Percentiles rank a stretch among this genome's conserved stretches.
Conservation (phyloP, 176 grass and related monocot genomes). For the Eremochloa ophiuroides region DNA sequence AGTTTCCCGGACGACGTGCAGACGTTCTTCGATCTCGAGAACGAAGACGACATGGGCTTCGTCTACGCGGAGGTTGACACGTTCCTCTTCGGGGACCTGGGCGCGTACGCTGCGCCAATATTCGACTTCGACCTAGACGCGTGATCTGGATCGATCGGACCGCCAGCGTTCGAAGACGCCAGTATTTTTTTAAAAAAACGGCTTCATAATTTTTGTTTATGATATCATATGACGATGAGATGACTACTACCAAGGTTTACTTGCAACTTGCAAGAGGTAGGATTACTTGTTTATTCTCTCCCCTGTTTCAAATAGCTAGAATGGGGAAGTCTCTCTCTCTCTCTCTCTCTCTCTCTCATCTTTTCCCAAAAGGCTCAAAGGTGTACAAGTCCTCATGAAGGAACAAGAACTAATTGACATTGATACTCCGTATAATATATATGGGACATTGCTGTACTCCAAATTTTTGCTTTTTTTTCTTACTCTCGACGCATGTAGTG, state of each 20-base stretch:
- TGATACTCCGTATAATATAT: not conserved
- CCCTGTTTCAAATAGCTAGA: not conserved
- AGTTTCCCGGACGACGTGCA: slow-evolving; percentile 77
- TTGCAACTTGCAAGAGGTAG: not conserved
- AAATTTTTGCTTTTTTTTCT: no score
- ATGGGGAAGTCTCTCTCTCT: not conserved
- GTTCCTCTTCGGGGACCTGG: slow-evolving; percentile 53
- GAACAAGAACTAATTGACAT: not conserved
- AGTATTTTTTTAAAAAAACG: not conserved
- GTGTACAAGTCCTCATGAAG: not conserved
- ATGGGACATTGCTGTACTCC: not conserved
- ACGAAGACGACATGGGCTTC: not conserved
- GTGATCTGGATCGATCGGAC: slow-evolving; percentile 13
- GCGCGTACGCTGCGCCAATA: slow-evolving; percentile 48
- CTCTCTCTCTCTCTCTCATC: not conserved
- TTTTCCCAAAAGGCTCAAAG: not conserved
- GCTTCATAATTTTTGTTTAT: not conserved
- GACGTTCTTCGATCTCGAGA: slow-evolving; percentile 66
- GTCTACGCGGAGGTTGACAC: slow-evolving; percentile 35
- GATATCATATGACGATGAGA: not conserved
- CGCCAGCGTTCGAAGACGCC: not conserved
- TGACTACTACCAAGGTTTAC: not conserved
- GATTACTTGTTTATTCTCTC: not conserved
- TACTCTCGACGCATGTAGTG: no score
- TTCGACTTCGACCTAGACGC: slow-evolving; percentile 44